A percentile compares a stretch with the other conserved stretches of the same genome.
phyloP scores from a whole-genome alignment of 306 rosid genomes.

The Styphnolobium japonicum region DNA sequence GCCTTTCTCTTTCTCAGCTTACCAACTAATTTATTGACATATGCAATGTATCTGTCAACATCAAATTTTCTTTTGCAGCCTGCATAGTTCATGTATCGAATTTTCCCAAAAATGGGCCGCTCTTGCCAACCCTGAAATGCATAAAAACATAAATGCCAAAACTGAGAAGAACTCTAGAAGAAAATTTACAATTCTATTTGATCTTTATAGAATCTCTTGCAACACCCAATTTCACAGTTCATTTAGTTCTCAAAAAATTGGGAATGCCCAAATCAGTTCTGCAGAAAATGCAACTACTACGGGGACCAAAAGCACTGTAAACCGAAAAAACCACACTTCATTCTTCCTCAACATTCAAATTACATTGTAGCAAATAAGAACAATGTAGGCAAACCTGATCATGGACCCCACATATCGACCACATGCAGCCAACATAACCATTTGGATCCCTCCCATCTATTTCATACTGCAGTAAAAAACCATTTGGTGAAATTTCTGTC shows the following conservation, averaged over 20 bases:
- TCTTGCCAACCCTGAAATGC: slow-evolving; percentile 84
- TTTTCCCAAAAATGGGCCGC: slow-evolving; percentile 83
- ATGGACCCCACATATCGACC: slow-evolving; percentile 93
- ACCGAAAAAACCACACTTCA: not conserved
- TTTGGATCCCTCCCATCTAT: slow-evolving; percentile 93
- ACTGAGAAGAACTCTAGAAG: not conserved
- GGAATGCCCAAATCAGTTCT: not conserved
- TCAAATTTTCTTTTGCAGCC: slow-evolving; percentile 97
- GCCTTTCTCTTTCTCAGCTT: slow-evolving; percentile 69
- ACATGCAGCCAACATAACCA: slow-evolving; percentile 95
- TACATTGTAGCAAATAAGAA: not conserved
- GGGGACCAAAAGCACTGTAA: not conserved
- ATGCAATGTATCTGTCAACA: slow-evolving; percentile 70
- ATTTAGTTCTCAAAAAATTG: not conserved
- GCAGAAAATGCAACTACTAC: not conserved
- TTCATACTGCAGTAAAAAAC: slow-evolving; percentile 63
- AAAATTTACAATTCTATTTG: not conserved
- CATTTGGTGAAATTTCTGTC: not conserved
- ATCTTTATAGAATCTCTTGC: not conserved
- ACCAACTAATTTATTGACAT: slow-evolving; percentile 52
- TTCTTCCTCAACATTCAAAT: slow-evolving; percentile 1
- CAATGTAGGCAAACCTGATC: slow-evolving; percentile 67
- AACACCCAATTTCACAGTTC: not conserved
- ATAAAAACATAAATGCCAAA: not conserved
- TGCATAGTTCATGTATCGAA: slow-evolving; percentile 86